A percentile compares a stretch with the other conserved stretches of the same genome.
phyloP scores from a whole-genome alignment of 2,329 filamentous ascomycete species.

The Beauveria sp. region DNA sequence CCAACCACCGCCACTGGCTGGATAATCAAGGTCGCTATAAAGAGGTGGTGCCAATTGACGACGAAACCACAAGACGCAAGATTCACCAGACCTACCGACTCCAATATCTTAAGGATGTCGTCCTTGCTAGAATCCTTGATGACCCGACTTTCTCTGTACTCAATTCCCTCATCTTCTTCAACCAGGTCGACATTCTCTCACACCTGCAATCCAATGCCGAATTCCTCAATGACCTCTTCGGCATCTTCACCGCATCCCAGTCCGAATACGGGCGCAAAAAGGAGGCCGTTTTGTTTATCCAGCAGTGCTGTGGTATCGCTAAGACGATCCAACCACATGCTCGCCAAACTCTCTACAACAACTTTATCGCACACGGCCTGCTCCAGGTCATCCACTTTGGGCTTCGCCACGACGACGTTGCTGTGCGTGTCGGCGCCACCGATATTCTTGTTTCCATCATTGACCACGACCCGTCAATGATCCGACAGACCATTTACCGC shows the following conservation, averaged over 20 bases:
- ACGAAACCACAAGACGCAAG: slow-evolving; percentile 72
- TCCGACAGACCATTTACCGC: slow-evolving; percentile 86
- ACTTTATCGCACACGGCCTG: slow-evolving; percentile 81
- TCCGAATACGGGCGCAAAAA: slow-evolving; percentile 69
- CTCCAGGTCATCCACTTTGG: slow-evolving; percentile 89
- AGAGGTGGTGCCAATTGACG: slow-evolving; percentile 89
- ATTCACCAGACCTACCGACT: slow-evolving; percentile 95
- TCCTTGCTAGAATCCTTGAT: slow-evolving; percentile 89
- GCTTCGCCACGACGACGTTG: slow-evolving; percentile 73
- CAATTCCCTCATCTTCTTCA: slow-evolving; percentile 97
- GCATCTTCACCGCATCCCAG: slow-evolving; percentile 65
- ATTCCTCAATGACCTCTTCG: slow-evolving; percentile 81
- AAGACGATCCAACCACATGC: slow-evolving; percentile 87
- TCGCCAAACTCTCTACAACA: slow-evolving; percentile 76
- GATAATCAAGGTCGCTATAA: slow-evolving; percentile 85
- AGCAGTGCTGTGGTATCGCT: slow-evolving; percentile 88
- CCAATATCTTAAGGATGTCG: slow-evolving; percentile 97
- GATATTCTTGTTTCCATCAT: slow-evolving; percentile 92
- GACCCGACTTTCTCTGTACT: slow-evolving; percentile 96
- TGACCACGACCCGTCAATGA: slow-evolving; percentile 91
- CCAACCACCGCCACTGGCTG: slow-evolving; percentile 91
- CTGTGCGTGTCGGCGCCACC: slow-evolving; percentile 83
- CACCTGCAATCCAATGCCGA: slow-evolving; percentile 75
- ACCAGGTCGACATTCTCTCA: slow-evolving; percentile 95
- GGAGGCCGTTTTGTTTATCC: slow-evolving; percentile 91